phyloP scores from a whole-genome alignment of 768 basidiomycete species.

The Gymnopilus junonius region DNA sequence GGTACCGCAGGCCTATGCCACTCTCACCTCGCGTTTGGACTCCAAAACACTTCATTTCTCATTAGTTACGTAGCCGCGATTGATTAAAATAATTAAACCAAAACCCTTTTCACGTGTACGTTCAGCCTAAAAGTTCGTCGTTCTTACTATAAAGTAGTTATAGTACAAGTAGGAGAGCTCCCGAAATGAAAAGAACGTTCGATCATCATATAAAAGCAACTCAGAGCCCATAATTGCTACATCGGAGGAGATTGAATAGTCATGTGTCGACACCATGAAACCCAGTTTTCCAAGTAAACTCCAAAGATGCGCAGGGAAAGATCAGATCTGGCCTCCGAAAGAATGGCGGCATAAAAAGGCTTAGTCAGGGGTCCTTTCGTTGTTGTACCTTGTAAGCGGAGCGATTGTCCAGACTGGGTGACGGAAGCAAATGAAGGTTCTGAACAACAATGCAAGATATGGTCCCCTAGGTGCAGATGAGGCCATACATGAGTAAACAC shows the following conservation, averaged over 20 bases:
- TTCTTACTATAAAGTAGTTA: neutral
- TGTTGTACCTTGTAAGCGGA: slow-evolving; percentile 4
- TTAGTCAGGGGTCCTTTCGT: neutral
- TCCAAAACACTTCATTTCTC: neutral
- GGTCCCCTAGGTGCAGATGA: slow-evolving; percentile 1
- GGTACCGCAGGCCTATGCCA: neutral
- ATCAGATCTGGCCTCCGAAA: neutral
- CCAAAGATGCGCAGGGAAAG: neutral
- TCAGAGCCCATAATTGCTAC: neutral
- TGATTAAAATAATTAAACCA: neutral
- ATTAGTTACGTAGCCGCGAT: neutral
- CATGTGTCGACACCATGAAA: slow-evolving; percentile 1
- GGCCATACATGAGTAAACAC: slow-evolving; percentile 12
- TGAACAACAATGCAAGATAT: slow-evolving; percentile 26
- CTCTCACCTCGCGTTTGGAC: neutral
- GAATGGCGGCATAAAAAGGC: neutral
- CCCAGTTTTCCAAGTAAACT: neutral
- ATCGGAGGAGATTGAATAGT: neutral
- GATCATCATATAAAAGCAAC: neutral
- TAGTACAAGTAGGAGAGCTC: neutral
- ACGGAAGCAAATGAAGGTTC: slow-evolving; percentile 39
- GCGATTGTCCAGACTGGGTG: slow-evolving; percentile 17
- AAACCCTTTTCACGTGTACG: neutral
- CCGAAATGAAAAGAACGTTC: slow-evolving; percentile 20
- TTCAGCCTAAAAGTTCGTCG: neutral